Percentiles rank a stretch among this genome's conserved stretches.
phyloP scores from a whole-genome alignment of 2,329 filamentous ascomycete species.

The Amylocarpus encephaloides region DNA sequence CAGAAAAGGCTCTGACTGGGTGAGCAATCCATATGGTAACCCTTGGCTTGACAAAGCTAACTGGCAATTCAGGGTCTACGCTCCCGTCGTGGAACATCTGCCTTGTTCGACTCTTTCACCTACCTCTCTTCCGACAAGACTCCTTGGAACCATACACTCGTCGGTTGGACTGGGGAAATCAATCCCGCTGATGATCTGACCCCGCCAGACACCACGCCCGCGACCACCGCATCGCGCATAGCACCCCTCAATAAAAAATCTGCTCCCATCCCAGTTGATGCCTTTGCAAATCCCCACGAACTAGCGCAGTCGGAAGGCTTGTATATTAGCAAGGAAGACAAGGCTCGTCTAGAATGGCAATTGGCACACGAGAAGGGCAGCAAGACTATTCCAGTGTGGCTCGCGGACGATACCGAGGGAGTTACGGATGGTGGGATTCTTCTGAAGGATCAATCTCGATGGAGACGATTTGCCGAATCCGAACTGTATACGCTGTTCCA shows the following conservation, averaged over 20 bases:
- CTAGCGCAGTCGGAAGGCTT: conserved; percentile 61
- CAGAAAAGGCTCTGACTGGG: conserved; percentile 54
- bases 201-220: conserved; percentile 43
- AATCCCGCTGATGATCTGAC: conserved; percentile 44
- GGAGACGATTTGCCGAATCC: conserved; percentile 86
- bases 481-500: conserved; percentile 91
- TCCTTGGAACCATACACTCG: conserved; percentile 85
- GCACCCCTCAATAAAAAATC: conserved; percentile 66
- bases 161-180: conserved; percentile 93
- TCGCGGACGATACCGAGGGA: conserved; percentile 68
- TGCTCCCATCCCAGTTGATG: conserved; percentile 70
- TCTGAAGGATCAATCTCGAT: conserved; percentile 76
- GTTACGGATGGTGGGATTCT: conserved; percentile 56
- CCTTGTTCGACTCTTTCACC: conserved; percentile 84
- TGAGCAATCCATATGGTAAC: conserved; percentile 35
- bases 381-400: conserved; percentile 81
- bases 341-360: conserved; percentile 66
- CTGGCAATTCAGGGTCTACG: conserved; percentile 55
- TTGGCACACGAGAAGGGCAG: conserved; percentile 68
- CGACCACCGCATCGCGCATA: conserved; percentile 39
- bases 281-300: conserved; percentile 46
- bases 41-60: conserved; percentile 12
- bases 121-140: conserved; percentile 78
- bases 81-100: conserved; percentile 77
- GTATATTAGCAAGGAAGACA: conserved; percentile 63